Percentiles rank a stretch among this genome's conserved stretches.
Conservation (phyloP, 805 yeast genomes). For the Pichia thaimueangensis region DNA sequence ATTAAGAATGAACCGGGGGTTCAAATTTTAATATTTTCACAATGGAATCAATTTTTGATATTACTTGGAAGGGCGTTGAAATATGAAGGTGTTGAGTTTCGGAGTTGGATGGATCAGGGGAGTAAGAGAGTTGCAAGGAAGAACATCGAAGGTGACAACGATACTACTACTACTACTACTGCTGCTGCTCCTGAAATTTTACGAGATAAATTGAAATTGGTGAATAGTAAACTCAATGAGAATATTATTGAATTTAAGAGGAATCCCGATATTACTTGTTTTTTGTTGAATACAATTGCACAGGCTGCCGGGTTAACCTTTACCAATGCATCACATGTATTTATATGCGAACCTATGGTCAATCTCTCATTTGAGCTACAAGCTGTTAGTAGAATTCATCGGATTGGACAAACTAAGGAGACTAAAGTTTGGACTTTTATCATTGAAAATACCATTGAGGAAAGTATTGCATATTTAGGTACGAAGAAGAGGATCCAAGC, state of each 20-base stretch:
- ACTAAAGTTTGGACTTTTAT: constrained; percentile 94
- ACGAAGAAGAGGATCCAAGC: constrained; percentile 51
- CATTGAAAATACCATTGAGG: constrained; percentile 80
- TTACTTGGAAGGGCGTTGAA: constrained; percentile 61
- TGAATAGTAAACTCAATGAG: constrained; percentile 16
- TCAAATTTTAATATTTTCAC: constrained; percentile 85
- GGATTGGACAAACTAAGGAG: constrained; percentile 79
- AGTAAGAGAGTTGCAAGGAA: not conserved
- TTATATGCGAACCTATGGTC: constrained; percentile 86
- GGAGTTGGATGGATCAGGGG: constrained; percentile 44
- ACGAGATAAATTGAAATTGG: not conserved
- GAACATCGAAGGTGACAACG: not conserved
- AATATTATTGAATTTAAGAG: constrained; percentile 57
- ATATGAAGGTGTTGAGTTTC: constrained; percentile 47
- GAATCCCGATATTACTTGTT: constrained; percentile 64
- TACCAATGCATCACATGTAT: constrained; percentile 87
- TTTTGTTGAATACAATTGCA: constrained; percentile 75
- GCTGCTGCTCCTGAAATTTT: too few species aligned
- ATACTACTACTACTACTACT: too few species aligned
- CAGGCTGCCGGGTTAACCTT: constrained; percentile 89
- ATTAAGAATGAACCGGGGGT: constrained; percentile 50
- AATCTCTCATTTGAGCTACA: constrained; percentile 84
- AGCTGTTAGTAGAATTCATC: constrained; percentile 84
- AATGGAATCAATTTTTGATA: constrained; percentile 71
- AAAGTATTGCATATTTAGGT: constrained; percentile 67